phyloP scores from a whole-genome alignment of 208 protist species.

The Trypanosoma lewisi region DNA sequence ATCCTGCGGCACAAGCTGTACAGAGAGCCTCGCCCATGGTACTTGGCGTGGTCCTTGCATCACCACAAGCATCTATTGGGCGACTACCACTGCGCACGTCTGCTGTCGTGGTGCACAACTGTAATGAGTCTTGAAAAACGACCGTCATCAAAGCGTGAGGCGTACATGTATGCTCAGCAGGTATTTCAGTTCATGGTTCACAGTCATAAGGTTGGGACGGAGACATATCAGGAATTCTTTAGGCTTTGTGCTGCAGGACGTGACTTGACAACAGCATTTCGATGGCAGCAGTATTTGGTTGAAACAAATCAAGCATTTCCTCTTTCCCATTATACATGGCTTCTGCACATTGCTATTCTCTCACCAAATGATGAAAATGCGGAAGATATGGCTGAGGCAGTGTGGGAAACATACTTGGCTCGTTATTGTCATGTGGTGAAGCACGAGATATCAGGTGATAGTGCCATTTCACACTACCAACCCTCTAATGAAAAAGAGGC shows the following conservation, averaged over 20 bases:
- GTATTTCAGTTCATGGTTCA: conserved; percentile 65
- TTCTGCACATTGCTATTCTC: conserved; percentile 51
- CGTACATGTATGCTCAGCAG: conserved; percentile 83
- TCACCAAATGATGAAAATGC: conserved; percentile 72
- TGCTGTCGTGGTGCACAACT: conserved; percentile 77
- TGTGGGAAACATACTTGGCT: conserved; percentile 59
- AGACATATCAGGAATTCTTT: conserved; percentile 71
- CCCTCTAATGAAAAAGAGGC: conserved; percentile 31
- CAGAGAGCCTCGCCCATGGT: conserved; percentile 84
- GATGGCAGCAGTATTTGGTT: conserved; percentile 84
- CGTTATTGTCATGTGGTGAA: conserved; percentile 27
- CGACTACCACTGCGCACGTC: conserved; percentile 73
- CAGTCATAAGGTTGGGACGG: conserved; percentile 65
- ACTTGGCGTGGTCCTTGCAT: conserved; percentile 67
- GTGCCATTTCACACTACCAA: conserved; percentile 24
- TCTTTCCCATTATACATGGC: conserved; percentile 61
- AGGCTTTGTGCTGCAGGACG: conserved; percentile 73
- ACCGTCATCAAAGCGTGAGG: conserved; percentile 38
- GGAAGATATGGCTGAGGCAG: conserved; percentile 76
- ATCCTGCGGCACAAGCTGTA: conserved; percentile 53
- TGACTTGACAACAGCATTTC: conserved; percentile 80
- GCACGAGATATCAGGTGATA: conserved; percentile 12
- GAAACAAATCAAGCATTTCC: conserved; percentile 39
- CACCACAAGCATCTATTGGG: conserved; percentile 67
- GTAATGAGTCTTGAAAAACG: conserved; percentile 54